Conservation (phyloP, 768 basidiomycete genomes). For the Amanita muscaria region DNA sequence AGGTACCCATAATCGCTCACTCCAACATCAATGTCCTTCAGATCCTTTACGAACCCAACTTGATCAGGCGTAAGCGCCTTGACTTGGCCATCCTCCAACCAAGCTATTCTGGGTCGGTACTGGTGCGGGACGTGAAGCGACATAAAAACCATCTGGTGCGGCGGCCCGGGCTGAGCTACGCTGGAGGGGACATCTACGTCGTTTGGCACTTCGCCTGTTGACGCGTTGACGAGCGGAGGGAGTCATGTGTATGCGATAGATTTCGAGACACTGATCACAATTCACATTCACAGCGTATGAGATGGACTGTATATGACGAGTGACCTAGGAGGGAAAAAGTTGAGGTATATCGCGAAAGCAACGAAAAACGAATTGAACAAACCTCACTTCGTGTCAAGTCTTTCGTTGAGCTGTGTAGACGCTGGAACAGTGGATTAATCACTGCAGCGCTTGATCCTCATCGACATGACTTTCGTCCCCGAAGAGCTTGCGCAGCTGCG, state of each 20-base stretch:
- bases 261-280: constrained; percentile 44
- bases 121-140: constrained; percentile 13
- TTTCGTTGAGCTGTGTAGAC: no score
- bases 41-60: not conserved
- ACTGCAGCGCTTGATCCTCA: no score
- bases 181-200: constrained; percentile 46
- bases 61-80: constrained; percentile 21
- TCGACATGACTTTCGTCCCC: no score
- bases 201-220: constrained; percentile 42
- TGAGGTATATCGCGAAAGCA: no score
- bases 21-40: constrained; percentile 50
- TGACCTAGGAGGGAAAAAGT: no score
- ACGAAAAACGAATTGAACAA: no score
- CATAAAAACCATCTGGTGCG: constrained; percentile 23
- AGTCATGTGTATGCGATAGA: constrained; percentile 49
- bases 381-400: no score
- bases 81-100: constrained; percentile 45
- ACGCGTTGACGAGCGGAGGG: constrained; percentile 43
- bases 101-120: constrained; percentile 29
- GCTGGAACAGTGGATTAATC: no score
- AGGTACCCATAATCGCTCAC: constrained; percentile 48
- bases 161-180: constrained; percentile 26
- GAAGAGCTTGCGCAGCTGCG: no score
- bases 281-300: constrained; percentile 48
- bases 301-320: constrained; percentile 53